These are phyloP conservation scores for Parascedosporium putredinis DNA, from an alignment of 2,329 filamentous ascomycete species.

Conservation along the genomic window DNA sequence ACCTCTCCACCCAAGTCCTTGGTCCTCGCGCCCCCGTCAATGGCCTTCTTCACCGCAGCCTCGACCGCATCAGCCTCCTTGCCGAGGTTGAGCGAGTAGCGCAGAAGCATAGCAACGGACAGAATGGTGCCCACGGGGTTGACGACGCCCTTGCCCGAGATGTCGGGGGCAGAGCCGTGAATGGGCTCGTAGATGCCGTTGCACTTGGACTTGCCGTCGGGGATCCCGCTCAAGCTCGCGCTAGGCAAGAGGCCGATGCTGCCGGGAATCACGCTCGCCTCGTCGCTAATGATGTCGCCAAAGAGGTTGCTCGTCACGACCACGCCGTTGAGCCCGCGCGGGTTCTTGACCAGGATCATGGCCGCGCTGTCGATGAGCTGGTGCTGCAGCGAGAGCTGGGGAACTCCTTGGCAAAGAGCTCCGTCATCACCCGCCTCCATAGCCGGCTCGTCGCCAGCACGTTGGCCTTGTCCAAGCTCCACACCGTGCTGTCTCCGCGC, in stretches of 20 bases:
- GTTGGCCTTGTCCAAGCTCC: slow-evolving; percentile 92
- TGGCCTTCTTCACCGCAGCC: slow-evolving; percentile 65
- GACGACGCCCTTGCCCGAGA: slow-evolving; percentile 81
- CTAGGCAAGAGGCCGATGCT: slow-evolving; percentile 80
- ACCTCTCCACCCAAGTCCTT: slow-evolving; percentile 74
- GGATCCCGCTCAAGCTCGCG: slow-evolving; percentile 76
- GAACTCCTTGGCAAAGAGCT: slow-evolving; percentile 82
- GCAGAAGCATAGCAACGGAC: slow-evolving; percentile 89
- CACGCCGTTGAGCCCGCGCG: slow-evolving; percentile 75
- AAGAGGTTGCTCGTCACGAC: slow-evolving; percentile 91
- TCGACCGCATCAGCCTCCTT: slow-evolving; percentile 71
- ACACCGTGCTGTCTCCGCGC: slow-evolving; percentile 58
- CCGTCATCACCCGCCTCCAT: slow-evolving; percentile 79
- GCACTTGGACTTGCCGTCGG: slow-evolving; percentile 72
- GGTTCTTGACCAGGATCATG: slow-evolving; percentile 96
- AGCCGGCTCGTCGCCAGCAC: slow-evolving; percentile 82
- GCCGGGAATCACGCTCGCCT: slow-evolving; percentile 89
- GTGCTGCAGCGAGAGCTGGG: slow-evolving; percentile 70
- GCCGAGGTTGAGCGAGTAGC: slow-evolving; percentile 77
- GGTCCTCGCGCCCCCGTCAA: slow-evolving; percentile 70
- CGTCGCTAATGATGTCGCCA: slow-evolving; percentile 91
- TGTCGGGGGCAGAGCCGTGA: slow-evolving; percentile 86
- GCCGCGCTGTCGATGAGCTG: slow-evolving; percentile 95
- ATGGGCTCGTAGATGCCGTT: slow-evolving; percentile 98
- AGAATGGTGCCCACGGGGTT: slow-evolving; percentile 80